Evolutionary conservation across 2,329 filamentous ascomycete genomes (phyloP), one percentile per base, ranked within the genome.

Genomic region (Penicillium sp.): DNA sequence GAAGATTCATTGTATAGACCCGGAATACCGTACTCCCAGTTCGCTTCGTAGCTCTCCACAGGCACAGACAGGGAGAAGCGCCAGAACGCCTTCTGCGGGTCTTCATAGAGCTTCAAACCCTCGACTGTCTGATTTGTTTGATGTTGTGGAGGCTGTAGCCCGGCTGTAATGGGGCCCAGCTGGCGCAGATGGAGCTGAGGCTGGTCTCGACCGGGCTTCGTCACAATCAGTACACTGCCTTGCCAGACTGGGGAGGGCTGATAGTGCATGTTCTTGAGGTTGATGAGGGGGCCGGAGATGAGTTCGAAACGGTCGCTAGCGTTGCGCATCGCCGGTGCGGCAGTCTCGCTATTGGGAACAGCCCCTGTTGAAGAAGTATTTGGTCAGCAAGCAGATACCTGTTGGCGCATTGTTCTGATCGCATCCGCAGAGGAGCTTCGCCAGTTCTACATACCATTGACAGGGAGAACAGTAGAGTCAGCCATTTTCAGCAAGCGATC

Each of bases 211-310:
- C 89, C 89, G 4, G 92, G 89, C 53, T 84, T 87, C 16, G 89
- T 90, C 54, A 97, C 92, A 51, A 97, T 79, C 67, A 97, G 79
- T 7, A 96, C 90, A 73, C 92, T 96, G 58, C 94, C 93, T 68
- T 90, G 82, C 93, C 94, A 98, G 49, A 70, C 67, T 11, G 74
- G 65, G 1, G 71, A 64, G 27, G 69, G 61, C 11, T 73, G 65
- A 50, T 73, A 67, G 55, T 73, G 69, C 80, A 81, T 73, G 76
- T 76, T 71, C 76, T 81, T 70, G 73, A 79, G 77, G 62, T 81
- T 81, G 63, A 82, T 71, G 24, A 82, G 69, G 70, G 85, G 75
- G 66, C 80, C 73, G 73, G 79, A 77, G 36, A 81, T 68, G 52
- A 81, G 73, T 56, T 79, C 73, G 57, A 81, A 64, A 43, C 69